Conservation (phyloP, 768 basidiomycete genomes). For the Mycena indigotica region DNA sequence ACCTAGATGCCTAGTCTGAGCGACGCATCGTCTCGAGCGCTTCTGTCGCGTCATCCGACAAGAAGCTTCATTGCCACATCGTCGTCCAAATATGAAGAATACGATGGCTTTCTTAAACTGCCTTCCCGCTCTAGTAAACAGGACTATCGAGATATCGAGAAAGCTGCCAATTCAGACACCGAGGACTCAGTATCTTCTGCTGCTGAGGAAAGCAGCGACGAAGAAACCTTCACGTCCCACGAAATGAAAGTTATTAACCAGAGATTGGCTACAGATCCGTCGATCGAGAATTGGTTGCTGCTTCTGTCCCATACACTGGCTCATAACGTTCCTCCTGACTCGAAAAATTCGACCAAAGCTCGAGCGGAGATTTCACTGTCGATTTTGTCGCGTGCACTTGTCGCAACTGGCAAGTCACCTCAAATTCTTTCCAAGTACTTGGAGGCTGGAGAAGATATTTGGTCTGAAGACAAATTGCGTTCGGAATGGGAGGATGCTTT, state of each 20-base stretch:
- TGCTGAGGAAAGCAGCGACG: constrained; percentile 32
- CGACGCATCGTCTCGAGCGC: constrained; percentile 55
- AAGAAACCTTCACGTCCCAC: constrained; percentile 50
- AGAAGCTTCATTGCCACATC: constrained; percentile 47
- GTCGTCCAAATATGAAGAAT: constrained; percentile 56
- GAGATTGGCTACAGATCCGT: constrained; percentile 52
- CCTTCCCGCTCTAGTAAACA: constrained; percentile 46
- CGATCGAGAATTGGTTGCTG: constrained; percentile 60
- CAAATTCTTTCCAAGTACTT: constrained; percentile 64
- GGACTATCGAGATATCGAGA: constrained; percentile 54
- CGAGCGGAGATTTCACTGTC: constrained; percentile 74
- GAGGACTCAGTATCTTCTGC: constrained; percentile 34
- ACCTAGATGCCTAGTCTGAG: constrained; percentile 53
- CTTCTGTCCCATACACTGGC: constrained; percentile 66
- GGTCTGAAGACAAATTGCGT: constrained; percentile 55
- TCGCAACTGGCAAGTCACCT: constrained; percentile 53
- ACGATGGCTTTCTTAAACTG: constrained; percentile 68
- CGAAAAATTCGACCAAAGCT: constrained; percentile 69
- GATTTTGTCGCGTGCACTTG: constrained; percentile 64
- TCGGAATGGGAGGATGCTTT: constrained; percentile 75
- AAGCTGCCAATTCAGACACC: constrained; percentile 32
- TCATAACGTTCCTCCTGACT: constrained; percentile 52
- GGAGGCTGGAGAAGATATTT: constrained; percentile 71
- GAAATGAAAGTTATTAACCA: constrained; percentile 66
- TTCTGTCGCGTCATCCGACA: constrained; percentile 56